Evolutionary conservation across 2,329 filamentous ascomycete genomes (phyloP), one percentile per base, ranked within the genome.

Genomic region (Paracamarosporium sp.): DNA sequence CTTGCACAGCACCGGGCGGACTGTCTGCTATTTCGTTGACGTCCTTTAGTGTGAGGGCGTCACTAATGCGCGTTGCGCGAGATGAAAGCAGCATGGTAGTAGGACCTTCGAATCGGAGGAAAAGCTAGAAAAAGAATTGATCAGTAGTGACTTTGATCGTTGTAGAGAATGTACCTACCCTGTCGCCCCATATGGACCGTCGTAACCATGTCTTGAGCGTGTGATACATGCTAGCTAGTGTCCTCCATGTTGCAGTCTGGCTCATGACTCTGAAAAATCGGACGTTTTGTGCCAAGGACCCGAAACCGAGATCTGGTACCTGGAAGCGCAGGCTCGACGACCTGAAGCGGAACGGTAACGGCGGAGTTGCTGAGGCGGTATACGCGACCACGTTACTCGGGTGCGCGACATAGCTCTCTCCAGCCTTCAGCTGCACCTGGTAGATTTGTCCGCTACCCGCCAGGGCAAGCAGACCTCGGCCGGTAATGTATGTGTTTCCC

Each of bases 311-410:
- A 33, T 81, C 82, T 3, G 95, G 95, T 1, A 97, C 82, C 74
- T 97, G 92, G 59, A 98, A 85, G 53, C 87, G 85, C 53, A 96
- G 75, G 46, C 81, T 84, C 36, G 87, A 90, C 2, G 91, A 90
- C 77, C 90, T 92, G 77, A 99, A 91, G 40, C 94, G 88, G 81
- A 96, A 97, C 4, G 94, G 92, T 36, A 88, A 82, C 6, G 95
- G 95, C 7, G 88, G 85, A 53, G 88, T 85, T 55, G 88, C 85
- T 50, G 87, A 88, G 47, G 95, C 85, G 3, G 90, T 89, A 79
- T 99, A 99, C 22, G 95, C 95, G 13, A 98, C 88, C 3, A 99
- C 88, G 74, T 97, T 93, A 65, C 90, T 86, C 30, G 95, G 94
- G 75, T 98, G 93, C 3, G 91, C 92, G 53, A 96, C 88, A 66